Conservation (phyloP, 176 grass and related monocot genomes). For the Ensete glaucum region DNA sequence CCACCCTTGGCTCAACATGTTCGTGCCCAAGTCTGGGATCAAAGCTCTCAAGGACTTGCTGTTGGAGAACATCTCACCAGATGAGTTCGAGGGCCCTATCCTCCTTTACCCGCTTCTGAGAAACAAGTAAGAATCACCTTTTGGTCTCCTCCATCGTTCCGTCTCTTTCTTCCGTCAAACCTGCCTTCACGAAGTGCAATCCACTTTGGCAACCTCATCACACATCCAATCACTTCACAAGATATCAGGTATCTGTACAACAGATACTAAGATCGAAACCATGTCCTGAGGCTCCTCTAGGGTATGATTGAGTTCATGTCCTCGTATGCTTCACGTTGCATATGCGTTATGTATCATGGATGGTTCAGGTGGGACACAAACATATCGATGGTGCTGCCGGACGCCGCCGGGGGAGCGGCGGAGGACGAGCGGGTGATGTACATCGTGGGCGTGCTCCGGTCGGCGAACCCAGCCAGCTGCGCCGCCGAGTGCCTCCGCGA, state of each 20-base stretch:
- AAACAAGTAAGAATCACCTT: slow-evolving; percentile 42
- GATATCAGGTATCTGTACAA: too few relatives aligned
- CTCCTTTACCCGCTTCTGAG: slow-evolving; percentile 63
- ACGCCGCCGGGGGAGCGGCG: background rate
- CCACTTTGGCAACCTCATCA: too few relatives aligned
- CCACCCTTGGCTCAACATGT: slow-evolving; percentile 84
- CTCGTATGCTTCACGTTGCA: too few relatives aligned
- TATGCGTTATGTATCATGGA: too few relatives aligned
- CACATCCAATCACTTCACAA: too few relatives aligned
- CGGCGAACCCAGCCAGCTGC: background rate
- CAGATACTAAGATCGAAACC: too few relatives aligned
- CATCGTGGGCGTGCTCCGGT: background rate
- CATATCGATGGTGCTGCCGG: background rate
- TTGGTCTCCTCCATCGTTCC: background rate
- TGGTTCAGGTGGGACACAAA: background rate
- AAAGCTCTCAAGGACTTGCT: slow-evolving; percentile 46
- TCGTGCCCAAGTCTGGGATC: slow-evolving; percentile 47
- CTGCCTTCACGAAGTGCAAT: too few relatives aligned
- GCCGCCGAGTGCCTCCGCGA: background rate
- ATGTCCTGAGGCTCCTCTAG: too few relatives aligned
- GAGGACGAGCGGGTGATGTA: background rate
- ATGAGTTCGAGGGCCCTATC: slow-evolving; percentile 51
- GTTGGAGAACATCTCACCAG: slow-evolving; percentile 36
- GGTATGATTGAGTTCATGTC: too few relatives aligned
- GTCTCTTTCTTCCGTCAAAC: background rate